phyloP scores from a whole-genome alignment of 2,329 filamentous ascomycete species.

The Cadophora gregata region DNA sequence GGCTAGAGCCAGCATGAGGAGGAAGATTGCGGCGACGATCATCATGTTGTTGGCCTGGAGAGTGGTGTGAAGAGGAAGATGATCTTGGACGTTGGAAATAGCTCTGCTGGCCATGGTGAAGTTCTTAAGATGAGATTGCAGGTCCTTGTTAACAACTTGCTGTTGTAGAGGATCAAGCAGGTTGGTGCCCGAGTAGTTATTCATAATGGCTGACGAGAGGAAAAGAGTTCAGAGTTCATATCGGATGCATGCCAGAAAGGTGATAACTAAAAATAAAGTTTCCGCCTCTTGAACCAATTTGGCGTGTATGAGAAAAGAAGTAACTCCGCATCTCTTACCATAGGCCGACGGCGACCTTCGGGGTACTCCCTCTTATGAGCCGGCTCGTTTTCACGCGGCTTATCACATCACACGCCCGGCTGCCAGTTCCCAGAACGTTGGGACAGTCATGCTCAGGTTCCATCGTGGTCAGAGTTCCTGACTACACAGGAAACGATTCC shows the following conservation, averaged over 20 bases:
- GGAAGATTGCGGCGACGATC: conserved; percentile 13
- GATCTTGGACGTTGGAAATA: conserved; percentile 7
- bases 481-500: conserved; percentile 20
- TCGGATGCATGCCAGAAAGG: neutral
- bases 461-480: conserved; percentile 7
- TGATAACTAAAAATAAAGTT: neutral
- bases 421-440: conserved; percentile 8
- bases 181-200: conserved; percentile 13
- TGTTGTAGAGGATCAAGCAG: conserved; percentile 17
- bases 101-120: conserved; percentile 18
- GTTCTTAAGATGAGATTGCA: conserved; percentile 6
- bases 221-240: conserved; percentile 1
- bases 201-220: neutral
- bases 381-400: neutral
- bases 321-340: conserved; percentile 5
- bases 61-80: neutral
- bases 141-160: neutral
- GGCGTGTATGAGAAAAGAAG: conserved; percentile 6
- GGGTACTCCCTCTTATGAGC: conserved; percentile 3
- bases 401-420: conserved; percentile 2
- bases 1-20: conserved; percentile 16
- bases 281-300: neutral
- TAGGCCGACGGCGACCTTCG: conserved; percentile 7
- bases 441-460: neutral
- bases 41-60: conserved; percentile 8